Evolutionary conservation across 1,139 yeast genomes (phyloP), one percentile per base, ranked within the genome.

Genomic region (Spathaspora jeffriesii): DNA sequence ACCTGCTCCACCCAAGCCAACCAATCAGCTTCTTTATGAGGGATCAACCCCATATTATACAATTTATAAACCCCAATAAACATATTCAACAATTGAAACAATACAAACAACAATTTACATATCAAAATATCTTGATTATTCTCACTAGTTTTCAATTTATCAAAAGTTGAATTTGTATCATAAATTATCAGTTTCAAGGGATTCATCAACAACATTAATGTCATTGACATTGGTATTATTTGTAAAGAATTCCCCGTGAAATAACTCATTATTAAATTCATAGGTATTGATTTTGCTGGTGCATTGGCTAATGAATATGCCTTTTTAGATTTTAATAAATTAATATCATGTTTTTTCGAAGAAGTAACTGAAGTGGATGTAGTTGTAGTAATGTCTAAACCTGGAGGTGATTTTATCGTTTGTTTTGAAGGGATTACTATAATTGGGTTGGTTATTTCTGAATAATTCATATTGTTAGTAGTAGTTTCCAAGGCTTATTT

Each of bases 181-280:
- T 73, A 67, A 43, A 85, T 65, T 2, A 93, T 83, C 30, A 96
- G 89, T 58, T 82, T 85, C 38, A 89, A 58, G 0, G 98, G 96
- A 42, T 82, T 85, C 56, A 85, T 79, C 54, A 93, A 81, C 59
- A 93, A 73, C 90, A 87, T 89, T 38, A 88, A 67, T 0, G 97
- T 88, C 89, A 91, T 92, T 68, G 91, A 86, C 47, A 93, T 86
- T 5, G 97, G 95, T 50, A 93, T 91, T 53, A 93, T 78, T 59
- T 93, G 98, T 25, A 93, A 70, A 6, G 96, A 83, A 59, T 88
- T 87, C 28, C 99, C 99, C 2, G 97, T 84, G 91, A 93, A 89
- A 65, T 90, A 93, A 51, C 92, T 84, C 96, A 93, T 90, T 47
- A 90, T 71, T 49, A 88, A 64, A 58, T 90, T 93, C 96, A 91